Evolutionary conservation across 2,329 filamentous ascomycete species (phyloP).

Genomic region (Botrytis deweyae): DNA sequence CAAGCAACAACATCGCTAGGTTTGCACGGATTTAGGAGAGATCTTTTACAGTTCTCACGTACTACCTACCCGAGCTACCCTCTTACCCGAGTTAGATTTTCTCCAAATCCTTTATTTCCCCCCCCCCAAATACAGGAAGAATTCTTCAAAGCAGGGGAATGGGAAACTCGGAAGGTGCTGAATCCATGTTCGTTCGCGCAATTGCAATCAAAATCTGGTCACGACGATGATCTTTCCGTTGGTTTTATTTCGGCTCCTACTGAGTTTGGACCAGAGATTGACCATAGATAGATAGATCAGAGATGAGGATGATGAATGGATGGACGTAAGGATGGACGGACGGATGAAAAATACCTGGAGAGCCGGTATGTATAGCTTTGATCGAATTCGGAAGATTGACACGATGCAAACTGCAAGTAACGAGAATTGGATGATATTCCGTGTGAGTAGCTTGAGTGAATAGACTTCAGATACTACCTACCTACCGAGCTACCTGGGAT

Average conservation of each 20-base stretch:
- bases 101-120: background rate
- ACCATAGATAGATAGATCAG: background rate
- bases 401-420: constrained; percentile 7
- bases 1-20: constrained; percentile 10
- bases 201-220: constrained; percentile 4
- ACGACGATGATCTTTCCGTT: background rate
- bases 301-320: background rate
- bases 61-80: background rate
- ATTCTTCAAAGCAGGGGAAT: constrained; percentile 20
- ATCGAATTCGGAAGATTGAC: constrained; percentile 12
- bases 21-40: constrained; percentile 13
- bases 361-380: background rate
- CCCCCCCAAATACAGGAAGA: background rate
- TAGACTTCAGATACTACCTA: background rate
- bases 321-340: background rate
- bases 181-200: constrained; percentile 13
- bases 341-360: background rate
- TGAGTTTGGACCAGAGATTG: constrained; percentile 4
- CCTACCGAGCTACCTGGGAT: background rate
- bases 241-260: background rate
- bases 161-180: constrained; percentile 1
- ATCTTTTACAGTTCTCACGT: constrained; percentile 14
- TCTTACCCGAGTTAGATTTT: background rate
- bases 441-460: background rate
- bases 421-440: constrained; percentile 13